Evolutionary conservation across 441 rosid genomes (phyloP).

Genomic region (Gossypium schwendimanii): DNA sequence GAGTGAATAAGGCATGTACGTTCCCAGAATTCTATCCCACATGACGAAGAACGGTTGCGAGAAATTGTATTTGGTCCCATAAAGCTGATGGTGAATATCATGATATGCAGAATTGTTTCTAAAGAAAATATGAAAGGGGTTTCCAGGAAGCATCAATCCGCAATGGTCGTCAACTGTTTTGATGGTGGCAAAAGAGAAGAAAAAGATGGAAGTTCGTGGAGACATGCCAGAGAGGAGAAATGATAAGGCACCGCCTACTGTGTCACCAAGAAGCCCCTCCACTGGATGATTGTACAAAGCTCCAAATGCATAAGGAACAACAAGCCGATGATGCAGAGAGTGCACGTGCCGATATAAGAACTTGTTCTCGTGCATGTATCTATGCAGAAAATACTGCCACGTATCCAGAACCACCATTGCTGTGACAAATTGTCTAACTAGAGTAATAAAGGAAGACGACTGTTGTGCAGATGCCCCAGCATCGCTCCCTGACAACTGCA

Average conservation of each 20-base stretch:
- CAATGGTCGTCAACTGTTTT: conserved; percentile 94
- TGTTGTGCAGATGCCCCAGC: conserved; percentile 24
- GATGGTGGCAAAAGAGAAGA: conserved; percentile 87
- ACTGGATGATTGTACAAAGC: conserved; percentile 82
- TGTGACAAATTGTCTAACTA: conserved; percentile 54
- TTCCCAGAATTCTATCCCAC: conserved; percentile 91
- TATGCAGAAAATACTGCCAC: conserved; percentile 88
- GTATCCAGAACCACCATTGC: conserved; percentile 86
- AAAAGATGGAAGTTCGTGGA: conserved; percentile 73
- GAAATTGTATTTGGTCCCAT: conserved; percentile 84
- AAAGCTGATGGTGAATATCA: conserved; percentile 89
- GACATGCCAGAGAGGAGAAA: conserved; percentile 91
- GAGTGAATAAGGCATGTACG: conserved; percentile 82
- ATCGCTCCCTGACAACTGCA: conserved; percentile 63
- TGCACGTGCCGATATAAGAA: conserved; percentile 78
- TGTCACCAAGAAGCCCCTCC: conserved; percentile 85
- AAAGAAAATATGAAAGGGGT: conserved; percentile 76
- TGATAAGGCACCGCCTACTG: conserved; percentile 86
- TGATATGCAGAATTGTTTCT: conserved; percentile 88
- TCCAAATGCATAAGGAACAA: conserved; percentile 85
- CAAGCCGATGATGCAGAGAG: conserved; percentile 82
- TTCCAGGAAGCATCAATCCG: conserved; percentile 90
- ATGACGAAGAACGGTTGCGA: conserved; percentile 86
- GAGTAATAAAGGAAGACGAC: conserved; percentile 38
- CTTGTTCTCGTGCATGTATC: conserved; percentile 88